These are phyloP conservation scores for Schwanniomyces occidentalis DNA, from an alignment of 805 yeast genomes.

Conservation along the genomic window DNA sequence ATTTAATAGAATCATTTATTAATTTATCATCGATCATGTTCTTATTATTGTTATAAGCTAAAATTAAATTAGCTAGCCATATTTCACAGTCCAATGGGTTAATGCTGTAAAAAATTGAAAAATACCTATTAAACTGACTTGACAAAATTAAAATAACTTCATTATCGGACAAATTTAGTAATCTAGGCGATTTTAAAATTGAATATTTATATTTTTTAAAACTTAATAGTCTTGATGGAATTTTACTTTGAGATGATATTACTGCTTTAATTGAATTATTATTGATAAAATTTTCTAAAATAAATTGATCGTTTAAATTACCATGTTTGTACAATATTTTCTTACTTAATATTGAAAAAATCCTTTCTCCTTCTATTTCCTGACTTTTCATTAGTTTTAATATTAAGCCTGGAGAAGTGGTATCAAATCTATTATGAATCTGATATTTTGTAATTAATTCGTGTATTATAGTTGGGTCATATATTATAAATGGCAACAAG, in stretches of 20 bases:
- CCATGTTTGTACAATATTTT: slow-evolving; percentile 8
- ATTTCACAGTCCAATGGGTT: slow-evolving; percentile 4
- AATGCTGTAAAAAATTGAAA: slow-evolving; percentile 4
- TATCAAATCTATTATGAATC: slow-evolving; percentile 1
- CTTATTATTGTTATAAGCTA: not conserved
- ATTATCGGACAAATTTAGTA: not conserved
- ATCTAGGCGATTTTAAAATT: not conserved
- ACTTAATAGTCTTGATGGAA: slow-evolving; percentile 8
- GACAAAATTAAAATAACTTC: not conserved
- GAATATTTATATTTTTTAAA: slow-evolving; percentile 4
- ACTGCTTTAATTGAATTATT: slow-evolving; percentile 12
- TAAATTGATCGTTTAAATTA: slow-evolving; percentile 6
- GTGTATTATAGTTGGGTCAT: slow-evolving; percentile 7
- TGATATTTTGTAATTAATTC: slow-evolving; percentile 8
- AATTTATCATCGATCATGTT: not conserved
- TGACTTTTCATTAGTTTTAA: slow-evolving; percentile 12
- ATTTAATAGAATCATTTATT: slow-evolving; percentile 1
- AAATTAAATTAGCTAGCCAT: slow-evolving; percentile 3
- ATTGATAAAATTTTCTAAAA: slow-evolving; percentile 6
- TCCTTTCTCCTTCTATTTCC: slow-evolving; percentile 12
- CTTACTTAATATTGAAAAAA: slow-evolving; percentile 13
- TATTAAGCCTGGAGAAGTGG: slow-evolving; percentile 5
- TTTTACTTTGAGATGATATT: slow-evolving; percentile 8
- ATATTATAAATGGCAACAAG: slow-evolving; percentile 12
- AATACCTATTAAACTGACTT: slow-evolving; percentile 7